Evolutionary conservation across 1,139 yeast genomes (phyloP).

Genomic region (Meyerozyma carpophila): DNA sequence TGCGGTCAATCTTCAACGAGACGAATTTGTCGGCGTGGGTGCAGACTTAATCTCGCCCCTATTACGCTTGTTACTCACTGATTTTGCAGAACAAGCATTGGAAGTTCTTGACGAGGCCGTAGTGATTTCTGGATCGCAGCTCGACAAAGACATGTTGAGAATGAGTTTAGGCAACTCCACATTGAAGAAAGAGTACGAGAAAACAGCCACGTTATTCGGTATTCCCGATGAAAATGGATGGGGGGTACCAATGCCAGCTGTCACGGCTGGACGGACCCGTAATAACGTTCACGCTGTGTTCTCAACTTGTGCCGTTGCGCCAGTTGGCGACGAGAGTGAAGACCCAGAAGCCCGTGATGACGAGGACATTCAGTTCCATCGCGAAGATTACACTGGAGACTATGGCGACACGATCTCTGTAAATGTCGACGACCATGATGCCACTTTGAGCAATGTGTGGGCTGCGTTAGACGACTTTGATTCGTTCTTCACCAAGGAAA

Average conservation of each 20-base stretch:
- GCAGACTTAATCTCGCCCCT: conserved; percentile 93
- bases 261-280: conserved; percentile 81
- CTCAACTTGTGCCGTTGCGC: conserved; percentile 60
- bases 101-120: conserved; percentile 86
- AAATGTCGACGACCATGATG: conserved; percentile 57
- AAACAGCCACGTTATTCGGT: conserved; percentile 86
- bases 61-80: conserved; percentile 74
- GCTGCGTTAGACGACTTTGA: conserved; percentile 94
- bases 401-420: conserved; percentile 32
- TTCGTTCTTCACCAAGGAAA: conserved; percentile 80
- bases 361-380: conserved; percentile 54
- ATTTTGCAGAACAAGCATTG: conserved; percentile 81
- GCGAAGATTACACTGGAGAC: conserved; percentile 53
- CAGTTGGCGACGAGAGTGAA: conserved; percentile 24
- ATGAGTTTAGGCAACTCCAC: conserved; percentile 85
- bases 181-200: conserved; percentile 74
- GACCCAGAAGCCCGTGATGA: conserved; percentile 18
- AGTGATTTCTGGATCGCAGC: conserved; percentile 80
- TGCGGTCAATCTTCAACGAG: conserved; percentile 66
- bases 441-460: conserved; percentile 88
- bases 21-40: conserved; percentile 84
- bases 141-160: conserved; percentile 86
- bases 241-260: conserved; percentile 94
- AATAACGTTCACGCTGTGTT: conserved; percentile 95
- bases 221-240: conserved; percentile 97